phyloP scores from a whole-genome alignment of 1,139 yeast genomes.

The Scheffersomyces titani region DNA sequence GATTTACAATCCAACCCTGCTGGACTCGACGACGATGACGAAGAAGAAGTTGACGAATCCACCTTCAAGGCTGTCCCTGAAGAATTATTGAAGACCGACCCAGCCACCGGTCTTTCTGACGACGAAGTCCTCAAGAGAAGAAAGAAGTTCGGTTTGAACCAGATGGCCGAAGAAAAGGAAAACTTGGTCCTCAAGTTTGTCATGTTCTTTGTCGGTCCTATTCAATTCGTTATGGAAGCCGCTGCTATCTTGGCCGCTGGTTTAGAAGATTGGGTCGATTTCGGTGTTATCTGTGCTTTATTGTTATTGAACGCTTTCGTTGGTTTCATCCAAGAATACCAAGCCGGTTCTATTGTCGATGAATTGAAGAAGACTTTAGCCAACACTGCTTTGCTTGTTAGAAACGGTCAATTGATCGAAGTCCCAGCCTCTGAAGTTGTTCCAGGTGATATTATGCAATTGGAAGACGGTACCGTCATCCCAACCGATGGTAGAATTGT shows the following conservation, averaged over 20 bases:
- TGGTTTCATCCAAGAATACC: constrained; percentile 97
- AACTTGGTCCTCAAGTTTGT: constrained; percentile 80
- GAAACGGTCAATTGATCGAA: constrained; percentile 79
- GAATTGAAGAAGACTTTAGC: constrained; percentile 93
- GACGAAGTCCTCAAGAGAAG: constrained; percentile 86
- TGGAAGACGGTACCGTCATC: constrained; percentile 93
- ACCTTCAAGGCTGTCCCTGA: constrained; percentile 79
- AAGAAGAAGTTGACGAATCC: constrained; percentile 50
- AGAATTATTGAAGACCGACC: constrained; percentile 86
- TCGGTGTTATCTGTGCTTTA: constrained; percentile 94
- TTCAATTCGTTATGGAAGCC: constrained; percentile 99
- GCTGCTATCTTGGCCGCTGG: constrained; percentile 98
- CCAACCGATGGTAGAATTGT: constrained; percentile 96
- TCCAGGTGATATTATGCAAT: constrained; percentile 89
- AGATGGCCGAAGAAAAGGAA: constrained; percentile 93
- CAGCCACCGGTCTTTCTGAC: constrained; percentile 72
- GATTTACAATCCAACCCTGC: constrained; percentile 86
- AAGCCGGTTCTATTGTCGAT: constrained; percentile 95
- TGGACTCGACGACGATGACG: constrained; percentile 42
- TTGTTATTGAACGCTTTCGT: constrained; percentile 87
- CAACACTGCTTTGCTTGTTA: constrained; percentile 80
- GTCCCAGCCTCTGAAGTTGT: constrained; percentile 80
- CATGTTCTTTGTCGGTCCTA: constrained; percentile 96
- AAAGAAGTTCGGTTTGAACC: constrained; percentile 91
- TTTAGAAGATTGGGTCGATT: constrained; percentile 98